phyloP scores from a whole-genome alignment of 345 rosid genomes.

The Eucalyptus pauciflora region DNA sequence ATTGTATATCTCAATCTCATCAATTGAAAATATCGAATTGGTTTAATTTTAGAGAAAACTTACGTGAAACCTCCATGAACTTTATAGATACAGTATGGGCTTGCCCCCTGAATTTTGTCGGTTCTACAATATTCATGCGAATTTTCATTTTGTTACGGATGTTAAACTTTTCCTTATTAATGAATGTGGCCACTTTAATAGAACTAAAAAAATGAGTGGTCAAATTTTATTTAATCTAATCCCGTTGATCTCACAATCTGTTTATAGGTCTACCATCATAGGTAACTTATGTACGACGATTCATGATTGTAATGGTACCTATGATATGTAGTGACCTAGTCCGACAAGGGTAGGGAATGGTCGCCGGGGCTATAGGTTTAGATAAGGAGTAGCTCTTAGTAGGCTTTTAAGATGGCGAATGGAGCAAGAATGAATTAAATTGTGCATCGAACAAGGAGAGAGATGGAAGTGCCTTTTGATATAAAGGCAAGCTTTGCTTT shows the following conservation, averaged over 20 bases:
- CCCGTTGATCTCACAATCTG: fast-evolving
- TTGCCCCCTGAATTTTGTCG: neutral
- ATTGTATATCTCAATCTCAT: neutral
- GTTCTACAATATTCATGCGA: neutral
- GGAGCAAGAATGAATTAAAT: too few species aligned
- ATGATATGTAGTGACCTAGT: neutral
- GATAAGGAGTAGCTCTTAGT: too few species aligned
- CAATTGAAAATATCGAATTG: neutral
- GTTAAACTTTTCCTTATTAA: too few species aligned
- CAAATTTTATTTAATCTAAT: neutral
- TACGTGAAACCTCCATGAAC: neutral
- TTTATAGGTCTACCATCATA: neutral
- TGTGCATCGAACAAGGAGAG: too few species aligned
- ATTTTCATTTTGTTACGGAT: neutral
- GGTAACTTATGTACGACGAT: neutral
- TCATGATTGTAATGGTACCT: neutral
- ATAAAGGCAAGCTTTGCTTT: too few species aligned
- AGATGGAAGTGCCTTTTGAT: fast-evolving
- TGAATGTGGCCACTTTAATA: neutral
- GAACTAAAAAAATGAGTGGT: neutral
- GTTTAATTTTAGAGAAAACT: neutral
- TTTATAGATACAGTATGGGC: neutral
- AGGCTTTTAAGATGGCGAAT: too few species aligned
- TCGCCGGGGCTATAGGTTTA: too few species aligned
- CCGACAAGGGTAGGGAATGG: too few species aligned